Base-by-base conservation (phyloP, 2,329 filamentous ascomycete genomes). In the Elsinoe arachidis region DNA sequence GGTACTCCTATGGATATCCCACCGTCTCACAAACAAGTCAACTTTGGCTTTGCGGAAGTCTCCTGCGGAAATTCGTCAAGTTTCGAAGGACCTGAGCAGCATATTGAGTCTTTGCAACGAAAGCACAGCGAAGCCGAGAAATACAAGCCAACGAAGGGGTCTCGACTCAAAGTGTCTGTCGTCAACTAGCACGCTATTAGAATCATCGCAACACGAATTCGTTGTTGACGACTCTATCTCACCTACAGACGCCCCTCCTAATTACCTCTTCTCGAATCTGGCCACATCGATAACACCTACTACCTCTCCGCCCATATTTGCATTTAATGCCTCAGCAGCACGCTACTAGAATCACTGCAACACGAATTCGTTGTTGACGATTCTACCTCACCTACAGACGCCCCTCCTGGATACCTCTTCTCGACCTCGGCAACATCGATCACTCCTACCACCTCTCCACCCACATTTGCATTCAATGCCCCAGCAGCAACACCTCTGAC, bases 1-100 rank as follows among this genome's bases (percentile, higher is more conserved):
- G 68, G 86, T 95, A 69, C 77, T 99, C 43, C 49, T 26, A 39
- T 53, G 49, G 34, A 39, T 11, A 15, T 19, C 2, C 5, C 34
- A 17, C 14, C 34, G 21, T 35, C 49, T 38, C 49, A 37, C 9
- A 53, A 26, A 23, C 41, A 46, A 23, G n/a, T 19, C 41, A 11
- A 23, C 10, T 19, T 46, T 12, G 21, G 17, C 41, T 12, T 23
- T 14, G 41, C 49, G 4, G 49, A 53, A 6, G 33, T 11, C 34
- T 12, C 12, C 15, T 2, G 7, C 14, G 10, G 23, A 34, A 34
- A 53, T 11, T n/a, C 34, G 34, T 34, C 49, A 11, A 15, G 46
- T 30, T 26, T 26, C 5, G 34, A 53, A 39, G 49, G 35, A n/a
- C 35, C 49, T 21, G 23, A 21, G 21, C 58, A 58, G 41, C 55